Evolutionary conservation across 2,329 filamentous ascomycete species (phyloP), one percentile per base, ranked within the genome.

Genomic region (Aspergillus puulaauensis): DNA sequence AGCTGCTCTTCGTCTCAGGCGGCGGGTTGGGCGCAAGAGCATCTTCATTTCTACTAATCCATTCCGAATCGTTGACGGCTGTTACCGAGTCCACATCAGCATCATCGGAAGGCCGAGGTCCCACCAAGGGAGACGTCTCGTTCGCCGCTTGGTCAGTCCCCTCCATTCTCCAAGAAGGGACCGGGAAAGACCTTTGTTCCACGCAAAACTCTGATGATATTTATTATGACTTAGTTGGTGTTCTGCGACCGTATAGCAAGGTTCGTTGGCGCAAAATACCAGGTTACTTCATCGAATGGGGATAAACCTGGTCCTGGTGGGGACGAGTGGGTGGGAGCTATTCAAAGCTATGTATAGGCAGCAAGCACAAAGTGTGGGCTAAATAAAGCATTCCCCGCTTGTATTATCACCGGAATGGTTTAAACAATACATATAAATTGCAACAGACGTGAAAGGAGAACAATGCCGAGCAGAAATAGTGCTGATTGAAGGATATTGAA

Each of bases 1-100:
- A 91, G 46, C 87, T 79, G 73, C 90, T 93, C 81, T 93, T 96
- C 47, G 64, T 69, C 54, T 84, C 81, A 67, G 91, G 83, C 54
- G 75, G 79, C 27, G 9, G 27, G 9, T 9, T 31, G 9, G 27
- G 27, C 15, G 52, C 40, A 21, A 77, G 74, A 6, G 78, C 71
- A 19, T 75, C 73, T 46, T 78, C 72, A 66, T 79, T 57, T 19
- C 68, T 65, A 50, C 65, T 46, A 21, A 19, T 23, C 31, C 45
- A 39, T 39, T 23, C 33, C 14, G 37, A 35, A 17, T 43, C 47
- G 24, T 61, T 61, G 55, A 56, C 55, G n/a, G 59, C 52, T 37
- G 57, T 57, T 44, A 62, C 55, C 27, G 58, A 59, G 43, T 60
- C 60, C 50, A 64, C 64, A 55, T 64, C 59, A 27, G 60, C 61